Base-by-base conservation (phyloP, 225 moss, liverwort and hornwort genomes). In the Pseudoscleropodium purum region DNA sequence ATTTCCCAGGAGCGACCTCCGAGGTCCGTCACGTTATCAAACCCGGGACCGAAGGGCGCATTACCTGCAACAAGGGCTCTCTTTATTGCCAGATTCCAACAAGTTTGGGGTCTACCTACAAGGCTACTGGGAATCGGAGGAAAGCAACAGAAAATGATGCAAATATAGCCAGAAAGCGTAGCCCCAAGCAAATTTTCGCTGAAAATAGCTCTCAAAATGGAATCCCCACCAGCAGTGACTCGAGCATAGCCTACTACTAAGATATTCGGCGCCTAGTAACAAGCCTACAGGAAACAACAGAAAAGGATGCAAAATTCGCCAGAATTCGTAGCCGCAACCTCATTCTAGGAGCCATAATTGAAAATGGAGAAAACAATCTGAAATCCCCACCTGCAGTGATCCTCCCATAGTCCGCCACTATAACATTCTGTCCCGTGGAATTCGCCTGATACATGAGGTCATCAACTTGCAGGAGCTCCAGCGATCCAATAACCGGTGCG, bases 1-100 rank as follows among this genome's bases (percentile, higher is more conserved):
- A 79, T 84, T 88, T 95, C 96, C 99, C 99, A 99, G 45, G 97
- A 96, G 61, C 99, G 91, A 51, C 99, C 99, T 11, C 96, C 99
- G 19, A 90, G 84, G 81, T 96, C 97, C n/a, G 95, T 92, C 75
- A 96, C 92, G 87, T 96, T 96, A 37, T 93, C 96, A 62, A 96
- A 94, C 26, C 99, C 99, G 49, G 97, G 96, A 43, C 99, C 99
- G 84, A 99, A 99, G 7, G 96, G 90, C 73, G 61, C 72, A 18
- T 89, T 92, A 21, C 96, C 96, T 80, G 87, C 94, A 47, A 92
- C 57, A 79, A 15, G 11, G 34, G 39, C 16, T 70, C 57, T 33
- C 21, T 30, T 69, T 21, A 37, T 16, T 33, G 24, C 57, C 31
- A 57, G 30, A 68, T 69, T 68, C 37, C 37, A 68, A 84, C 51